Evolutionary conservation across 371 early-diverging fungal species (phyloP), one percentile per base, ranked within the genome.

Genomic region (Apophysomyces variabilis): DNA sequence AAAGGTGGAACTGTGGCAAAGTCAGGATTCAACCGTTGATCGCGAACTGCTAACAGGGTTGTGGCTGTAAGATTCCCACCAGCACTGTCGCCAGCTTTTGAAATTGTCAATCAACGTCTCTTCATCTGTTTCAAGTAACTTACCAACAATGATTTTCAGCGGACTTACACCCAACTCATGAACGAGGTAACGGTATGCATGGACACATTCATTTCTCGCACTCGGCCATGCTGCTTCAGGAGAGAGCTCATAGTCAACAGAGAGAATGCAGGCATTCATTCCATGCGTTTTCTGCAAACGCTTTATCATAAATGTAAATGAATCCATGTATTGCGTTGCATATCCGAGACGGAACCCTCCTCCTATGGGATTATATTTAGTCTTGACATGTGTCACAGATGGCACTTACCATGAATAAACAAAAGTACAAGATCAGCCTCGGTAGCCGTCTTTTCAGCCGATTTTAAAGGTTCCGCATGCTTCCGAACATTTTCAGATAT

Each of bases 141-240:
- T 75, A 75, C 77, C 73, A 41, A 76, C 32, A 35, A 80, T 60
- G 43, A 80, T 70, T 0, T 66, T 50, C 13, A 65, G 66, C 3
- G 80, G 72, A 37, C 65, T 59, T n/a, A 76, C 50, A 12, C 63
- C 62, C 35, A 73, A 59, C 4, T 69, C 64, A 39, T 72, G 62
- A 1, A 80, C 65, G 7, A 80, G 65, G 50, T 71, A 71, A 5
- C 66, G 68, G 58, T 77, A 80, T 4, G 77, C 77, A 21, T 57
- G 60, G 8, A 80, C 35, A 57, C 75, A 76, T 38, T 74, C 70
- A 9, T 75, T 54, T 3, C 65, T 57, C 14, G 72, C 71, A 11
- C 44, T 65, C 4, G 80, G 80, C 60, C 65, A 76, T 3, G 66
- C 62, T 1, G 54, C 43, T 45, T 73, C 72, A 7, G 80, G 77